These are phyloP conservation scores for Colletotrichum sp. DNA, from an alignment of 2,329 filamentous ascomycete genomes.

Conservation along the genomic window DNA sequence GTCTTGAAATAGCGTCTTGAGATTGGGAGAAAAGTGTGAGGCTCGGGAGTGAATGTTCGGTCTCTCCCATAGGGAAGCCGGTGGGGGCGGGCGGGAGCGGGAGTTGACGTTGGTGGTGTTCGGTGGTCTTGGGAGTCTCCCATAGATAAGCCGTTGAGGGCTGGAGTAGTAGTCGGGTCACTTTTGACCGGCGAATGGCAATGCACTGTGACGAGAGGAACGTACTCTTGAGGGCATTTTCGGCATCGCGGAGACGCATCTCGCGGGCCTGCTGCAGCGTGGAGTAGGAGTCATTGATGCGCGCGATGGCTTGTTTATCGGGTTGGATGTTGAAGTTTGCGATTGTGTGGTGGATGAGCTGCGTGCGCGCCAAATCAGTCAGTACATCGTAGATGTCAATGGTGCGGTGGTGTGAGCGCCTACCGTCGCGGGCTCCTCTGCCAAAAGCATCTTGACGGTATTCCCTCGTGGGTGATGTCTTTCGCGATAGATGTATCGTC, in stretches of 20 bases:
- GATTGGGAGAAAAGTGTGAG: neutral
- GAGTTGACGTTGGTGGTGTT: neutral
- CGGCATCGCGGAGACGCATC: constrained; percentile 74
- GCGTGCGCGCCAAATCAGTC: constrained; percentile 16
- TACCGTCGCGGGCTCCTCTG: constrained; percentile 90
- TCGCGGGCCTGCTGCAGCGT: constrained; percentile 86
- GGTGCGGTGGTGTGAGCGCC: constrained; percentile 24
- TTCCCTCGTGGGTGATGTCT: neutral
- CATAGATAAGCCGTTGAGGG: neutral
- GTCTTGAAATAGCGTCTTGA: neutral
- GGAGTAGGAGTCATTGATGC: constrained; percentile 82
- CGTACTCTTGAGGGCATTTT: constrained; percentile 67
- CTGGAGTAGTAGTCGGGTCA: neutral
- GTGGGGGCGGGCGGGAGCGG: neutral
- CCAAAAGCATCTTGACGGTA: constrained; percentile 79
- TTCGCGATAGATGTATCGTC: neutral
- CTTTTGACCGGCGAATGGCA: neutral
- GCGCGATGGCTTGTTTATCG: constrained; percentile 83
- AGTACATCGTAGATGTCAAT: neutral
- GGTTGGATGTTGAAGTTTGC: constrained; percentile 93
- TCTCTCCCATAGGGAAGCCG: neutral
- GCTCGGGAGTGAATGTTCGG: too few relatives aligned
- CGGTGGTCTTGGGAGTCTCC: neutral
- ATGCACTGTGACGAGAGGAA: neutral
- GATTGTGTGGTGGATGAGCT: constrained; percentile 92